Evolutionary conservation across 768 basidiomycete genomes (phyloP), one percentile per base, ranked within the genome.

Genomic region (Phallus indusiatus): DNA sequence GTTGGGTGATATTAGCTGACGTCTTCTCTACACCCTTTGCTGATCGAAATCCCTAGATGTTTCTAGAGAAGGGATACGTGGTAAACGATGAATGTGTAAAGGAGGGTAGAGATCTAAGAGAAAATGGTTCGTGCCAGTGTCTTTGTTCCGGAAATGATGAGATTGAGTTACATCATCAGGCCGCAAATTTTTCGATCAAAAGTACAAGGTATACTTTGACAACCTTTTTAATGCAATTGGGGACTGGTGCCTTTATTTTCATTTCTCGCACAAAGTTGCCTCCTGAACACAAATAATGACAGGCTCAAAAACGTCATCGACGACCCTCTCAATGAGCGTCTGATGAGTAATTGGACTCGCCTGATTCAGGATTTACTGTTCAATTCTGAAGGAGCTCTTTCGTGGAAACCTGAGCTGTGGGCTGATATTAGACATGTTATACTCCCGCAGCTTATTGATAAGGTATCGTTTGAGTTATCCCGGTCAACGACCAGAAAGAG

Each of bases 341-440:
- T 96, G 66, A 91, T 89, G 22, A 79, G 89, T 58, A 90, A 94
- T 68, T 89, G 85, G 84, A 83, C 81, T 0, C 77, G 87, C 8
- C 76, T 95, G 21, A 90, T 90, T 37, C 84, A 79, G 63, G 89
- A 95, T 64, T 67, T 98, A n/a, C 75, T 96, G 12, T 90, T 92
- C 62, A 81, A 88, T 64, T 75, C 72, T 49, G 88, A 94, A 62
- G 94, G 94, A 8, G 82, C 81, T 61, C 76, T 96, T 59, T 84
- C 84, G 69, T 96, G 92, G 80, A 96, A 97, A 76, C 81, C 84
- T 2, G 80, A 86, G 34, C 74, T 98, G 1, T 91, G 94, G 94
- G 81, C 82, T 64, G 94, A 98, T 68, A 82, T 97, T 49, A 77
- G 93, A 37, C 78, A 78, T 37, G 85, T 91, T 56, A 90, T 97